A percentile compares a stretch with the other conserved stretches of the same genome.
These are phyloP conservation scores for Laetiporus sulphureus DNA, from an alignment of 1,284 basidiomycete species.

Conservation along the genomic window DNA sequence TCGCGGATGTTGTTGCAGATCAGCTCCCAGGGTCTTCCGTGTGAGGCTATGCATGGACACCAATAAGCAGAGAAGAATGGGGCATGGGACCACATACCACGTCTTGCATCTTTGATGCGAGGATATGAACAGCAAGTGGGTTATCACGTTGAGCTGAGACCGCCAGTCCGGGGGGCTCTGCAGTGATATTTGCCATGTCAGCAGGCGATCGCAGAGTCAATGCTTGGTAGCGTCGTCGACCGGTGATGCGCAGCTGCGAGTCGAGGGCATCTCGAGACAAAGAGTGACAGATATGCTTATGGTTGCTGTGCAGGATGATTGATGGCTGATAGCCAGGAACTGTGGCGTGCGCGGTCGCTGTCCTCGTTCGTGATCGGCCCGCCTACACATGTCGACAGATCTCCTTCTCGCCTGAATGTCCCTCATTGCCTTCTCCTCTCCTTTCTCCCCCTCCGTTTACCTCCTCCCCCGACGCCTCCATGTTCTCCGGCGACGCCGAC, in stretches of 20 bases:
- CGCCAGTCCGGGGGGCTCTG: too few relatives aligned
- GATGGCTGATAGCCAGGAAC: conserved; percentile 7
- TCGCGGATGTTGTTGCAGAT: too few relatives aligned
- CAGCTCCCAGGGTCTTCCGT: too few relatives aligned
- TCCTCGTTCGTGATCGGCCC: neutral
- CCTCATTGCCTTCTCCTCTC: neutral
- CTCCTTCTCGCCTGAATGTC: conserved; percentile 1
- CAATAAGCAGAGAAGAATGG: too few relatives aligned
- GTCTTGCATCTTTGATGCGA: too few relatives aligned
- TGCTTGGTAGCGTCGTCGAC: neutral
- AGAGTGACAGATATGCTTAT: neutral
- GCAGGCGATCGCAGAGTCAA: neutral
- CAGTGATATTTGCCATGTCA: too few relatives aligned
- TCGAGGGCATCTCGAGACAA: neutral
- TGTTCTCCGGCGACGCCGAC: conserved; percentile 19
- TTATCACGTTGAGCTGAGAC: too few relatives aligned
- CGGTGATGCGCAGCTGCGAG: neutral
- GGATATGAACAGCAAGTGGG: too few relatives aligned
- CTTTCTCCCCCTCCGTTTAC: conserved; percentile 2
- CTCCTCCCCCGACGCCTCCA: neutral
- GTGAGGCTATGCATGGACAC: too few relatives aligned
- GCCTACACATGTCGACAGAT: too few relatives aligned
- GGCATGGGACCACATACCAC: too few relatives aligned
- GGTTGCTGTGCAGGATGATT: conserved; percentile 7
- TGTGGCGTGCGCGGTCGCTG: neutral